Percentiles rank a stretch among this genome's conserved stretches.
phyloP scores from a whole-genome alignment of 331 rosid species.

The Prunus yedoensis region DNA sequence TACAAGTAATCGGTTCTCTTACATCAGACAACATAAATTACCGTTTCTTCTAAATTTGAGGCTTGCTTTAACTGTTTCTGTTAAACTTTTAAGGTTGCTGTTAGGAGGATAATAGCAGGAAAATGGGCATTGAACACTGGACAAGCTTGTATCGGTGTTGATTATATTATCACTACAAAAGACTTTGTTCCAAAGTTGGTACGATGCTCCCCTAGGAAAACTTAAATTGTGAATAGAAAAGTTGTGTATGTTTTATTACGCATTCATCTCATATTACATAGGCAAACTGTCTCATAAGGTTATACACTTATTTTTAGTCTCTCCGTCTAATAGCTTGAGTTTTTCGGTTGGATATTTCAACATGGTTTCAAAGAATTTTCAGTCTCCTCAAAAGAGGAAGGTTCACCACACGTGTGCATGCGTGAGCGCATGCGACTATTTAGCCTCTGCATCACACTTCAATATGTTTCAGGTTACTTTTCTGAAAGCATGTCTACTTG shows the following conservation, averaged over 20 bases:
- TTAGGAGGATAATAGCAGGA: slow-evolving; percentile 72
- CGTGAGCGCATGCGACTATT: too few species aligned
- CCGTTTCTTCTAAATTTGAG: background rate
- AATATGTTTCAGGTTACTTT: background rate
- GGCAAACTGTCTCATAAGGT: too few species aligned
- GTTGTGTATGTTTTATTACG: too few species aligned
- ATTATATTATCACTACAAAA: slow-evolving; percentile 70
- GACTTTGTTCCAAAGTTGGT: slow-evolving; percentile 78
- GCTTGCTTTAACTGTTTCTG: background rate
- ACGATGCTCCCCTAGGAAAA: slow-evolving; percentile 2
- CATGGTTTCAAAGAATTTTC: too few species aligned
- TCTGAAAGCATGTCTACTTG: slow-evolving; percentile 19
- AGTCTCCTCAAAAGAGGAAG: too few species aligned
- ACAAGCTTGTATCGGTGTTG: slow-evolving; percentile 81
- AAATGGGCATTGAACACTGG: slow-evolving; percentile 86
- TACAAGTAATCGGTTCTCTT: slow-evolving; percentile 46
- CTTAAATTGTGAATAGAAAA: too few species aligned
- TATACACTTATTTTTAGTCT: too few species aligned
- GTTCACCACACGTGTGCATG: too few species aligned
- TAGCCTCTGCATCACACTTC: background rate
- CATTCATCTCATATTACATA: too few species aligned
- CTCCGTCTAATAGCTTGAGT: too few species aligned
- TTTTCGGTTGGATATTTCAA: too few species aligned
- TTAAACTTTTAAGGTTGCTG: slow-evolving; percentile 51
- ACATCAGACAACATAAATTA: too few species aligned